Percentiles rank a stretch among this genome's conserved stretches.
These are phyloP conservation scores for Thyridium curvatum DNA, from an alignment of 2,329 filamentous ascomycete species.

Conservation along the genomic window DNA sequence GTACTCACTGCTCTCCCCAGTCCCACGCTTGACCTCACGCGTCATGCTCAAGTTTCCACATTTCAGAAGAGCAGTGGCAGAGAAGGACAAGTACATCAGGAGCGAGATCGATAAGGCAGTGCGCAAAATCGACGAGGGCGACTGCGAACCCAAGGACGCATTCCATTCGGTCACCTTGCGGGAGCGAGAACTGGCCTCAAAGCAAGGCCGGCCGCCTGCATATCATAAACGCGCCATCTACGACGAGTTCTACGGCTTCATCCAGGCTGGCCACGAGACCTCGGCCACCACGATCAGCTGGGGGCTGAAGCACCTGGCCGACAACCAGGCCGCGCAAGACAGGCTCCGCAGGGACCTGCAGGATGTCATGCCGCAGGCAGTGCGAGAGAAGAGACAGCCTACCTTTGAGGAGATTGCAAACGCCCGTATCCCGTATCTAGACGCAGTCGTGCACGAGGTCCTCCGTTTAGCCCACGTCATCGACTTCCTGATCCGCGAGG, in stretches of 20 bases:
- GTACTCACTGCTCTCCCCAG: constrained; percentile 20
- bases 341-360: constrained; percentile 16
- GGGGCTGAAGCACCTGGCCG: constrained; percentile 15
- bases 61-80: constrained; percentile 18
- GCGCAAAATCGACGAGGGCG: constrained; percentile 10
- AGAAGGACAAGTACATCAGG: constrained; percentile 21
- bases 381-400: constrained; percentile 15
- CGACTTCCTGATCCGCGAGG: constrained; percentile 19
- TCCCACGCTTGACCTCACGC: constrained; percentile 19
- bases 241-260: constrained; percentile 22
- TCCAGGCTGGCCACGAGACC: constrained; percentile 25
- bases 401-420: constrained; percentile 19
- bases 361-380: constrained; percentile 12
- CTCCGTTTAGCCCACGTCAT: constrained; percentile 22
- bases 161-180: constrained; percentile 23
- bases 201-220: constrained; percentile 15
- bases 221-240: constrained; percentile 15
- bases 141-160: constrained; percentile 16
- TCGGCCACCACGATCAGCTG: constrained; percentile 18
- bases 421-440: constrained; percentile 24
- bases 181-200: constrained; percentile 19
- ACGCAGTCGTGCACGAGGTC: constrained; percentile 29
- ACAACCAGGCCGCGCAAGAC: constrained; percentile 12
- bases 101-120: constrained; percentile 15
- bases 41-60: constrained; percentile 17